Percentiles rank a stretch among this genome's conserved stretches.
Conservation (phyloP, 2,329 filamentous ascomycete species). For the Aphanocladium album region DNA sequence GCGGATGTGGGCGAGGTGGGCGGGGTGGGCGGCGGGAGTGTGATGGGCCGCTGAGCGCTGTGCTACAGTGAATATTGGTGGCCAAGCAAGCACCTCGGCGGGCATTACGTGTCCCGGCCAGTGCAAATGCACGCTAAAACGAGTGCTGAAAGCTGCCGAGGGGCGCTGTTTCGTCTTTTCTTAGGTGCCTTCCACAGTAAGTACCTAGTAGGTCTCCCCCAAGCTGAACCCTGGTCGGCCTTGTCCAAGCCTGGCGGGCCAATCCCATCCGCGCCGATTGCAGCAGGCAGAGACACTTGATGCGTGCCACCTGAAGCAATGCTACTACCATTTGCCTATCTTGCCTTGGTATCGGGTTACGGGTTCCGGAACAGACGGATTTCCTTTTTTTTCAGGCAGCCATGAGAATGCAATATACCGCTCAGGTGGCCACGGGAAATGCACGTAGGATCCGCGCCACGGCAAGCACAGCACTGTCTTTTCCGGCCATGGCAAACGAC, state of each 20-base stretch:
- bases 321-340: not conserved
- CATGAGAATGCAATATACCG: not conserved
- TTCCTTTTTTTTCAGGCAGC: not conserved
- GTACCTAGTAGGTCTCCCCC: not conserved
- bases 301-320: constrained; percentile 10
- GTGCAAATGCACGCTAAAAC: no score
- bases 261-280: constrained; percentile 3
- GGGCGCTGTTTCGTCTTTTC: not conserved
- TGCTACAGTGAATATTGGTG: not conserved
- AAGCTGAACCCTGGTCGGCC: constrained; percentile 2
- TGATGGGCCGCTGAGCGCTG: not conserved
- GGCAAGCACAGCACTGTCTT: not conserved
- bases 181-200: not conserved
- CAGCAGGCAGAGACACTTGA: constrained; percentile 8
- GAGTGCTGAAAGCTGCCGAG: no score
- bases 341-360: not conserved
- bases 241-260: not conserved
- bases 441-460: no score
- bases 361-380: not conserved
- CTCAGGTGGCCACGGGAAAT: not conserved
- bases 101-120: no score
- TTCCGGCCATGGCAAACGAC: not conserved
- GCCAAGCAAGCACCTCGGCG: no score
- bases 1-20: not conserved
- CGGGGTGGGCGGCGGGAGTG: not conserved